Evolutionary conservation across 768 basidiomycete species (phyloP).

Genomic region (Xerocomus spinulosus): DNA sequence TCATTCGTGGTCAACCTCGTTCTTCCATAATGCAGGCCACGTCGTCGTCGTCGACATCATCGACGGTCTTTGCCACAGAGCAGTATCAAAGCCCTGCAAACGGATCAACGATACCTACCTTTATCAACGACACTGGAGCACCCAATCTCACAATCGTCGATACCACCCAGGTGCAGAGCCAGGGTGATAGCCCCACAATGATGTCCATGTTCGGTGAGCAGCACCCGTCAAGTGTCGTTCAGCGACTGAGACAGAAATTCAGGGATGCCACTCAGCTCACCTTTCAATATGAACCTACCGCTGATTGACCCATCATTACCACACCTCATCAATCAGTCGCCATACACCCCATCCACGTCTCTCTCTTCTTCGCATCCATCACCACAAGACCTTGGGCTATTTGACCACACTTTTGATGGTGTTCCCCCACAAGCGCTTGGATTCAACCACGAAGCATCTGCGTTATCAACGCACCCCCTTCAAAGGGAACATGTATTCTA

Average conservation of each 20-base stretch:
- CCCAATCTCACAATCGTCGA: slow-evolving; percentile 22
- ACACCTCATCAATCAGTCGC: slow-evolving; percentile 28
- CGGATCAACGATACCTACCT: slow-evolving; percentile 18
- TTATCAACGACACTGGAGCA: slow-evolving; percentile 20
- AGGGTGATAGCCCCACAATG: slow-evolving; percentile 24
- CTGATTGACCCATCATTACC: slow-evolving; percentile 28
- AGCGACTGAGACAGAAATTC: slow-evolving; percentile 9
- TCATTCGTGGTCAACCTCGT: slow-evolving; percentile 80
- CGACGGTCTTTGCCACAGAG: slow-evolving; percentile 33
- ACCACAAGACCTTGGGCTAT: slow-evolving; percentile 30
- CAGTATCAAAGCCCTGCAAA: slow-evolving; percentile 23
- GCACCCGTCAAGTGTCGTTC: not conserved
- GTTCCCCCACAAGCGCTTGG: slow-evolving; percentile 29
- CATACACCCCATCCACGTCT: slow-evolving; percentile 33
- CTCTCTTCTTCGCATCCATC: slow-evolving; percentile 33
- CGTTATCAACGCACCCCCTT: slow-evolving; percentile 38
- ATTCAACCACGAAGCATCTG: slow-evolving; percentile 18
- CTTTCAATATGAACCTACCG: slow-evolving; percentile 25
- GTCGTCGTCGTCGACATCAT: slow-evolving; percentile 26
- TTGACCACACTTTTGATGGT: slow-evolving; percentile 34
- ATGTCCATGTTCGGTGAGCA: slow-evolving; percentile 29
- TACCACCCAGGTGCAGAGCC: slow-evolving; percentile 9
- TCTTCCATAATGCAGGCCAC: slow-evolving; percentile 44
- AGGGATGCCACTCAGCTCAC: slow-evolving; percentile 30
- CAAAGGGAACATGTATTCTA: slow-evolving; percentile 62